Percentiles rank a stretch among this genome's conserved stretches.
phyloP scores from a whole-genome alignment of 1,284 basidiomycete species.

The Takashimella tepidaria region DNA sequence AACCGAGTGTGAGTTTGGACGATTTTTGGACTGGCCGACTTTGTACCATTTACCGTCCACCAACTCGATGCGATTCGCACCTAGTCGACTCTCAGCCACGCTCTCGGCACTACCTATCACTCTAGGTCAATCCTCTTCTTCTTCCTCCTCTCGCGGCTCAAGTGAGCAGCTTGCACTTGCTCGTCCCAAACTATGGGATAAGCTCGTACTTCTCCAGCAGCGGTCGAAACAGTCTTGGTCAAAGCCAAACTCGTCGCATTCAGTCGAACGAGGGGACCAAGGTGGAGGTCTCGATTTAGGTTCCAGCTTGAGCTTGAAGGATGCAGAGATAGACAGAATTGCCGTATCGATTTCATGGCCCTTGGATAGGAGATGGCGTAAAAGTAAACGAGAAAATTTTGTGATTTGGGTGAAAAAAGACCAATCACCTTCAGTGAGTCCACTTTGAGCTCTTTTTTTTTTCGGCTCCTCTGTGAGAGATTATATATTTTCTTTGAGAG shows the following conservation, averaged over 20 bases:
- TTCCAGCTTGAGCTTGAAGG: neutral
- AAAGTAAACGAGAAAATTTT: conserved; percentile 15
- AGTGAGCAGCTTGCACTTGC: neutral
- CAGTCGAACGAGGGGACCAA: no score
- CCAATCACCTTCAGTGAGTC: conserved; percentile 1
- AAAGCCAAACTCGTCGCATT: no score
- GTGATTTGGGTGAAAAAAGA: conserved; percentile 20
- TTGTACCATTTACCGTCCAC: no score
- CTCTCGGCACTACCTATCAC: neutral
- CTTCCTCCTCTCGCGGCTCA: neutral
- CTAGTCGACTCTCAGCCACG: neutral
- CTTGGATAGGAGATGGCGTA: conserved; percentile 17
- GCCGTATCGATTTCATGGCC: conserved; percentile 24
- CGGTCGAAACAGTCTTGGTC: neutral
- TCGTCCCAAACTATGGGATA: neutral
- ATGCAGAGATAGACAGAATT: neutral
- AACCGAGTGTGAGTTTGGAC: no score
- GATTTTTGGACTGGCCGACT: no score
- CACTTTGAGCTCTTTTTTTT: neutral
- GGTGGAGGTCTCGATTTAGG: no score
- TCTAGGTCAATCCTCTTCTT: neutral
- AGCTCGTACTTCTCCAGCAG: neutral
- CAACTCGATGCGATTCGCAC: neutral
- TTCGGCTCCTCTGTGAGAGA: no score
- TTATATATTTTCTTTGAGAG: no score